A percentile compares a stretch with the other conserved stretches of the same genome.
phyloP scores from a whole-genome alignment of 164 flowering plant species.

The Dillenia turbinata region DNA sequence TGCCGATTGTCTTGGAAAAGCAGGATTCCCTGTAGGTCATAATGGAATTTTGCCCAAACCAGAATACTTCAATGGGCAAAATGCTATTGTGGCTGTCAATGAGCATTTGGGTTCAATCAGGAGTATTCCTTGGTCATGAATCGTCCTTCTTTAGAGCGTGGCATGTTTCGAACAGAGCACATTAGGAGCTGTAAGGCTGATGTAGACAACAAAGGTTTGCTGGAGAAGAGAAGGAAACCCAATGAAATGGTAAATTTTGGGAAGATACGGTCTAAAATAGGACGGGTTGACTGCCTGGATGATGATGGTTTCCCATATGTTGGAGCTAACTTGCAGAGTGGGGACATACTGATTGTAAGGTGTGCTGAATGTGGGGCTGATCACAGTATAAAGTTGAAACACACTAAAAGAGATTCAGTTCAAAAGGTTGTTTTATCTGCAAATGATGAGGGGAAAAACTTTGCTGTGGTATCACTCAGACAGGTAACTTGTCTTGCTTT shows the following conservation, averaged over 20 bases:
- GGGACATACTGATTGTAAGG: conserved; percentile 85
- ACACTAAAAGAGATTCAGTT: conserved; percentile 89
- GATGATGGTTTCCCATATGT: conserved; percentile 91
- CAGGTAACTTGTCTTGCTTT: conserved; percentile 48
- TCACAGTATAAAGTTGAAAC: conserved; percentile 85
- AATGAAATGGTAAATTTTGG: conserved; percentile 73
- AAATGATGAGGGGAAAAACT: conserved; percentile 91
- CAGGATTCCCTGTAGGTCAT: conserved; percentile 25
- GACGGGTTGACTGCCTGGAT: conserved; percentile 85
- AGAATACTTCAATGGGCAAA: conserved; percentile 82
- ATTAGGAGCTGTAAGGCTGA: conserved; percentile 82
- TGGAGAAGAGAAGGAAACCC: conserved; percentile 35
- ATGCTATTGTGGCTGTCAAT: conserved; percentile 91
- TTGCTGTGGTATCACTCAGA: conserved; percentile 83
- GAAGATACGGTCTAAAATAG: conserved; percentile 66
- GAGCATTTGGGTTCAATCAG: conserved; percentile 93
- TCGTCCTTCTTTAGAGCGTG: conserved; percentile 88
- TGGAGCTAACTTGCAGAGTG: conserved; percentile 79
- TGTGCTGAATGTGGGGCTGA: conserved; percentile 82
- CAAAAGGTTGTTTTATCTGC: conserved; percentile 90
- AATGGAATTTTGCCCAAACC: conserved; percentile 45
- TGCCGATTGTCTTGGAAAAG: conserved; percentile 76
- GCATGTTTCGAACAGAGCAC: conserved; percentile 86
- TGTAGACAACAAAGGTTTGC: conserved; percentile 59
- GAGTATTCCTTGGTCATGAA: conserved; percentile 96